These are phyloP conservation scores for Penicillium egyptiacum DNA, from an alignment of 495 filamentous ascomycete species.

Conservation along the genomic window DNA sequence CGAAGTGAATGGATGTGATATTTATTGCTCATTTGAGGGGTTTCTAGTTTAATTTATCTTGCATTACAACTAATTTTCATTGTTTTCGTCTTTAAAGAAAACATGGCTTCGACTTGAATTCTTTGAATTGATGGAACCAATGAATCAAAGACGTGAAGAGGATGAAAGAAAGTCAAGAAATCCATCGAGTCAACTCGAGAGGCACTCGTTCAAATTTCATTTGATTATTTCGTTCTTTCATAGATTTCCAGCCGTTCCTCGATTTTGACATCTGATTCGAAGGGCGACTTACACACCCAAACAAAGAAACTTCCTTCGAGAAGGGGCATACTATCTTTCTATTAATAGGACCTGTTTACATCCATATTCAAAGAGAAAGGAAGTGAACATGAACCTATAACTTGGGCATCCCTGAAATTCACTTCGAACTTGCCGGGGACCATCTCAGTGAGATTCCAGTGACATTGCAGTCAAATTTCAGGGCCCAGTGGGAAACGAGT, in stretches of 20 bases:
- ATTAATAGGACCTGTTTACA: too few species aligned
- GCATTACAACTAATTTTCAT: not conserved
- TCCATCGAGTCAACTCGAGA: not conserved
- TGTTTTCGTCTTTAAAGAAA: not conserved
- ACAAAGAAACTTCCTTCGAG: too few species aligned
- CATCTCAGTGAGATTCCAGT: too few species aligned
- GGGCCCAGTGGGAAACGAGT: too few species aligned
- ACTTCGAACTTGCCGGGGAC: too few species aligned
- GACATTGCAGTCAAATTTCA: not conserved
- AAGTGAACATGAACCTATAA: too few species aligned
- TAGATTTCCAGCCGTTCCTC: too few species aligned
- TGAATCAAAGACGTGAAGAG: not conserved
- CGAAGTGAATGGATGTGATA: not conserved
- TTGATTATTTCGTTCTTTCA: not conserved
- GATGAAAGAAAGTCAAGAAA: not conserved
- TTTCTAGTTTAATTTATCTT: conserved; percentile 2
- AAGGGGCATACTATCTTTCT: too few species aligned
- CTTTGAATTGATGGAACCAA: not conserved
- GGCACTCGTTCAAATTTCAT: not conserved
- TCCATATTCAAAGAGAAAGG: too few species aligned
- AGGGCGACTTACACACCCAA: too few species aligned
- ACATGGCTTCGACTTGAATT: not conserved
- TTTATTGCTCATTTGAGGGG: not conserved
- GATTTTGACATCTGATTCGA: too few species aligned
- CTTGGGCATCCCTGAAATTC: too few species aligned